These are phyloP conservation scores for Beauveria sp. DNA, from an alignment of 2,329 filamentous ascomycete species.

Conservation along the genomic window DNA sequence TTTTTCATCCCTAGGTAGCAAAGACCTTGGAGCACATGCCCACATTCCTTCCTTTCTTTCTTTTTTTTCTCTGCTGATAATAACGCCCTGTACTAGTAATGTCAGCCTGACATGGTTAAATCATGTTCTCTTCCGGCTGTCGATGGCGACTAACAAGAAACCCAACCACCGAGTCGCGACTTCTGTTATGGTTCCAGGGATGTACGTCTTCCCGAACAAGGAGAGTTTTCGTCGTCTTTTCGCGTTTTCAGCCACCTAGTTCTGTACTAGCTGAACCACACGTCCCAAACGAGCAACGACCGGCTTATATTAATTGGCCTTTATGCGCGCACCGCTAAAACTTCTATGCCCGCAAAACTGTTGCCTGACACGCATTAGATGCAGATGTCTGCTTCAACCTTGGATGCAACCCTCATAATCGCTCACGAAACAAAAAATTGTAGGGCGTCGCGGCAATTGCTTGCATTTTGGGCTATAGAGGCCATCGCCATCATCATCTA, in stretches of 20 bases:
- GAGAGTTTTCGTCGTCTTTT: too few relatives aligned
- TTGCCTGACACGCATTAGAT: too few relatives aligned
- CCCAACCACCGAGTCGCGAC: background rate
- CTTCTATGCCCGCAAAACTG: too few relatives aligned
- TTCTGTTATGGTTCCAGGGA: background rate
- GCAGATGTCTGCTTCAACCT: too few relatives aligned
- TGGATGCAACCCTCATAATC: background rate
- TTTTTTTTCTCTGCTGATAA: too few relatives aligned
- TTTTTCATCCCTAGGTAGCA: too few relatives aligned
- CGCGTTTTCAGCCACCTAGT: background rate
- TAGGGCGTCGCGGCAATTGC: too few relatives aligned
- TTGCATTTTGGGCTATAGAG: too few relatives aligned
- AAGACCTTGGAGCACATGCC: background rate
- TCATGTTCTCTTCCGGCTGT: background rate
- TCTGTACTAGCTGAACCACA: background rate
- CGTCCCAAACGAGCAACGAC: background rate
- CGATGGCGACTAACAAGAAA: background rate
- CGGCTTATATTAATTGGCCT: background rate
- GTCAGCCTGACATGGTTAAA: background rate
- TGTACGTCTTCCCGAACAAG: too few relatives aligned
- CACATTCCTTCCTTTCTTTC: background rate
- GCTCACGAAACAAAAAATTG: too few relatives aligned
- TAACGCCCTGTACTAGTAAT: background rate
- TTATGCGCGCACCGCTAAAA: background rate
- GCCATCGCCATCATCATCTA: too few relatives aligned